These are phyloP conservation scores for Leccinum olivaceoglutinosum DNA, from an alignment of 1,284 basidiomycete species.

Conservation along the genomic window DNA sequence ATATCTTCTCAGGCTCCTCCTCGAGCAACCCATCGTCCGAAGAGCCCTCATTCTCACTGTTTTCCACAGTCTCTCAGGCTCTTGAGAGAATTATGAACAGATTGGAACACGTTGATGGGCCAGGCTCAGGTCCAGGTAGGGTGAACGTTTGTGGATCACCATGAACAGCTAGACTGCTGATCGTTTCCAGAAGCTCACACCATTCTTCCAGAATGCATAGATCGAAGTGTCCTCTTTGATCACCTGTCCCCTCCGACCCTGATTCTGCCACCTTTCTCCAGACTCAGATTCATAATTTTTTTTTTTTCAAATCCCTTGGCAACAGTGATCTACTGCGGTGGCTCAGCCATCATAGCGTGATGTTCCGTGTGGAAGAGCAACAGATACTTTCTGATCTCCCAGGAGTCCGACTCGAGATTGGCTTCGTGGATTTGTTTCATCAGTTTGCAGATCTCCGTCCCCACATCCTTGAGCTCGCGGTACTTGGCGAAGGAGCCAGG, in stretches of 20 bases:
- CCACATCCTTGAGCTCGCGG: conserved; percentile 38
- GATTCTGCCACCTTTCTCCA: conserved; percentile 17
- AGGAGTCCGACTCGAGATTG: conserved; percentile 32
- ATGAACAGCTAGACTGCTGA: neutral
- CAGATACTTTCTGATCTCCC: conserved; percentile 38
- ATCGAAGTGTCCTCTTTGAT: conserved; percentile 28
- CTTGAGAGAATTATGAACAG: too few relatives aligned
- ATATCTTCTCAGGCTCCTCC: conserved; percentile 23
- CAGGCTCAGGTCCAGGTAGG: conserved; percentile 1
- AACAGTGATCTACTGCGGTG: conserved; percentile 40
- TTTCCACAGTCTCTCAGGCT: conserved; percentile 13
- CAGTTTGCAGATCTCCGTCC: conserved; percentile 40
- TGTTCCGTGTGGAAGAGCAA: conserved; percentile 39
- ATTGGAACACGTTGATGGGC: conserved; percentile 8
- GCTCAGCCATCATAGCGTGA: conserved; percentile 31
- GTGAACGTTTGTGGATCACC: neutral
- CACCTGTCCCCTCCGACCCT: conserved; percentile 20
- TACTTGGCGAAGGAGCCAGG: conserved; percentile 30
- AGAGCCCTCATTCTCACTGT: conserved; percentile 3
- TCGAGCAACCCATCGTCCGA: conserved; percentile 15
- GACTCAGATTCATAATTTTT: conserved; percentile 18
- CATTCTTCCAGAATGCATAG: conserved; percentile 45
- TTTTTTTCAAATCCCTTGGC: conserved; percentile 21
- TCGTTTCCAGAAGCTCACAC: conserved; percentile 24
- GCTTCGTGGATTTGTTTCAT: conserved; percentile 39